Evolutionary conservation across 2,329 filamentous ascomycete genomes (phyloP).

Genomic region (Pseudocercospora pini-densiflorae): DNA sequence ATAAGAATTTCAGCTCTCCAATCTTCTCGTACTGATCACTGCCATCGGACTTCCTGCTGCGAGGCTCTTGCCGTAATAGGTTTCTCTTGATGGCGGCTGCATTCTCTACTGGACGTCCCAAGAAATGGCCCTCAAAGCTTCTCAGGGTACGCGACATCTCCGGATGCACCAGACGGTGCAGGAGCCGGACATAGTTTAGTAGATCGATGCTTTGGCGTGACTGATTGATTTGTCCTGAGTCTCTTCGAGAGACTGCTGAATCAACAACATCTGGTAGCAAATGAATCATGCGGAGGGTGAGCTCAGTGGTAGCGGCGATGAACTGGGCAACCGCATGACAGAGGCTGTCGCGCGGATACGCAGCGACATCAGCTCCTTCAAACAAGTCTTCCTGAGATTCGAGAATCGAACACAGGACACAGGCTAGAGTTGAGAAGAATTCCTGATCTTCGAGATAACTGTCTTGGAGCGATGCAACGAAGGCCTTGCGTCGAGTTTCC

Average conservation of each 20-base stretch:
- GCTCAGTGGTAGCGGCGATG: conserved; percentile 20
- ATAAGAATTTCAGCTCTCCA: conserved; percentile 1
- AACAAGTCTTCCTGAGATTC: conserved; percentile 15
- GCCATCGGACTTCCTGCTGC: not conserved
- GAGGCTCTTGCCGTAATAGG: not conserved
- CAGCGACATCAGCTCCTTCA: not conserved
- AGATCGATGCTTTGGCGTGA: conserved; percentile 24
- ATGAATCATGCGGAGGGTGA: conserved; percentile 26
- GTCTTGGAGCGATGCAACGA: conserved; percentile 1
- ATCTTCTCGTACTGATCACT: not conserved
- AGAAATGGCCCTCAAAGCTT: not conserved
- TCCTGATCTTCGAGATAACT: conserved; percentile 24
- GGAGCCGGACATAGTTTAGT: conserved; percentile 26
- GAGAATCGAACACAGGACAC: conserved; percentile 37
- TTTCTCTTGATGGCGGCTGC: not conserved
- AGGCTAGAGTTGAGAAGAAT: conserved; percentile 30
- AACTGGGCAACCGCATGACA: conserved; percentile 10
- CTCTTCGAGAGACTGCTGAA: conserved; percentile 26
- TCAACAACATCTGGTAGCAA: conserved; percentile 29
- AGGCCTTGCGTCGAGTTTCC: conserved; percentile 9
- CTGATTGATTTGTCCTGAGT: conserved; percentile 30
- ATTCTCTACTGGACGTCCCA: not conserved
- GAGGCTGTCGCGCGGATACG: conserved; percentile 13
- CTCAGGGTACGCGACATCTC: not conserved
- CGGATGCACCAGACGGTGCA: conserved; percentile 2